These are phyloP conservation scores for Microdochium trichocladiopsis DNA, from an alignment of 2,329 filamentous ascomycete species.

Conservation along the genomic window DNA sequence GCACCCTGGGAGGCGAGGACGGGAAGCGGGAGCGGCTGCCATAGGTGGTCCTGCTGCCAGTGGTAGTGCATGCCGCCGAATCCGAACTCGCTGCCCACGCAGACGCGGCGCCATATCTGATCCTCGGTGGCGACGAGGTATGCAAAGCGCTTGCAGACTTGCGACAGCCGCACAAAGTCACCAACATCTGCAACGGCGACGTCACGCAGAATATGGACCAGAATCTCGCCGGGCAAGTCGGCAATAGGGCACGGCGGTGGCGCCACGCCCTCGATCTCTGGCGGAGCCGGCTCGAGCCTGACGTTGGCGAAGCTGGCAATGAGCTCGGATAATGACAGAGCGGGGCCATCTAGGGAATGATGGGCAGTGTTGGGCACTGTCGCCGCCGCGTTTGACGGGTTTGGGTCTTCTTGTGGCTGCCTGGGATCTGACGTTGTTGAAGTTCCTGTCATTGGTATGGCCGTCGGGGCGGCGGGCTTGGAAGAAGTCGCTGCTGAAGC, in stretches of 20 bases:
- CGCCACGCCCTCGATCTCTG: constrained; percentile 64
- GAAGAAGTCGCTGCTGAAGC: constrained; percentile 3
- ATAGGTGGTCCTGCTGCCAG: constrained; percentile 56
- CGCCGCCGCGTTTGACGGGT: constrained; percentile 34
- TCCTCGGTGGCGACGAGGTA: constrained; percentile 82
- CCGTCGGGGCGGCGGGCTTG: not conserved
- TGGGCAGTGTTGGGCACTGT: constrained; percentile 48
- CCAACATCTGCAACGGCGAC: constrained; percentile 70
- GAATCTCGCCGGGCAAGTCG: constrained; percentile 72
- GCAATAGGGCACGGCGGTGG: constrained; percentile 76
- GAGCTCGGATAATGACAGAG: constrained; percentile 57
- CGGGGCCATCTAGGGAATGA: constrained; percentile 45
- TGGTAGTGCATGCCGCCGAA: constrained; percentile 79
- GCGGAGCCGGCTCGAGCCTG: constrained; percentile 59
- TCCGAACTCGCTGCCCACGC: constrained; percentile 64
- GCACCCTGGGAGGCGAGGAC: constrained; percentile 5
- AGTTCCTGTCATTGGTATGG: not conserved
- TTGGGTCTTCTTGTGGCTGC: constrained; percentile 5
- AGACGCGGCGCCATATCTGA: constrained; percentile 75
- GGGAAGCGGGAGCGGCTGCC: constrained; percentile 40
- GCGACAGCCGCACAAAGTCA: constrained; percentile 65
- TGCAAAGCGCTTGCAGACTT: constrained; percentile 81
- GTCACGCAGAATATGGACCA: constrained; percentile 70
- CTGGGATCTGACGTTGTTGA: not conserved
- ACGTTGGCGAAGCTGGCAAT: constrained; percentile 68